Base-by-base conservation (phyloP, 345 rosid species). In the Moricandia moricandioides region DNA sequence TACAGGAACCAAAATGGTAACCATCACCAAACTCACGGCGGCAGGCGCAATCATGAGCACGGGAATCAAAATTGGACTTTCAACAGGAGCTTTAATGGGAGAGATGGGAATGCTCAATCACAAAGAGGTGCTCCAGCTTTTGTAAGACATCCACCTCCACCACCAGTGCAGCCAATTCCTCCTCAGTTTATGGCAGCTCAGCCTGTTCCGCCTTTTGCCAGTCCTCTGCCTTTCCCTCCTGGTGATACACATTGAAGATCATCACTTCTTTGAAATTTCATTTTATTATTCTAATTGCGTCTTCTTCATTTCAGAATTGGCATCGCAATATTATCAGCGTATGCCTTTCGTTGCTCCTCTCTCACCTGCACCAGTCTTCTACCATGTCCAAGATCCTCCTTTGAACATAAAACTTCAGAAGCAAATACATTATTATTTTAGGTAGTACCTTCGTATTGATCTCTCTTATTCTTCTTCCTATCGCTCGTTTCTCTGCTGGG, bases 371-470 rank as follows among this genome's bases (percentile, higher is more conserved):
- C 66, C 87, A 1, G 12, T 85, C 49, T 86, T 69, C 82, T 83
- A 73, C 69, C 82, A 77, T 69, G 65, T 79, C 64, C 83, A 76
- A 35, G 92, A 89, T 56, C 73, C 35, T 68, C 87, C 84, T 43
- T 84, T 93, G 87, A 83, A 82, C 78, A 37, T 77, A 26, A 84
- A 78, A 68, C 84, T 93, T 73, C 73, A 83, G 75, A 75, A 59
- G 58, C 98, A 93, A 78, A 89, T 93, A 70, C 90, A 93, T 49
- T 93, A 89, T 68, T 93, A 93, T 77, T 91, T 93, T 86, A 91
- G 96, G 98, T 94, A 77, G 47, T 60, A 8, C 64, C 67, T 74
- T 62, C 14, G 6, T 47, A 47, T 56, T 70, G 13, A 43, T 2
- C 18, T 58, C 62, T 26, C 62, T 31, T 69, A 4, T 65, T 13